These are phyloP conservation scores for Balamuthia mandrillaris DNA, from an alignment of 208 protist species.

Conservation along the genomic window DNA sequence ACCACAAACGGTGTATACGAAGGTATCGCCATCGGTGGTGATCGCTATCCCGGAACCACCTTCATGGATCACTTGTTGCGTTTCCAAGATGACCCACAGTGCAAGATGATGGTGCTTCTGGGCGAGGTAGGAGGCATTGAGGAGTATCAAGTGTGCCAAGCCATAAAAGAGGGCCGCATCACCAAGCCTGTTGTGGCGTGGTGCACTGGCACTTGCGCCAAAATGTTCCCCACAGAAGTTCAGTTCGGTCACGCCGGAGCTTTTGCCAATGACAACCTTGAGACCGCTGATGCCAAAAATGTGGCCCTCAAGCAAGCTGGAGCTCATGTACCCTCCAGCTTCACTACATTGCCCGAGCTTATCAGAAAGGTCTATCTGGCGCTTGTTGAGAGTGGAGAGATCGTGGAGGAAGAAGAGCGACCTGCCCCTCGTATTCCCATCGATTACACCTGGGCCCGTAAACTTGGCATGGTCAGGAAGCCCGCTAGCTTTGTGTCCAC, in stretches of 20 bases:
- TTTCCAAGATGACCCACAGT: constrained; percentile 66
- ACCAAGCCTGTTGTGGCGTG: constrained; percentile 82
- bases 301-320: constrained; percentile 68
- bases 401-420: constrained; percentile 40
- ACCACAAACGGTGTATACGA: constrained; percentile 78
- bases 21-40: constrained; percentile 81
- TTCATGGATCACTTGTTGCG: constrained; percentile 79
- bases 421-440: constrained; percentile 63
- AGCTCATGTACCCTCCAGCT: constrained; percentile 69
- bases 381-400: constrained; percentile 52
- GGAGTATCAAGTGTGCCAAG: constrained; percentile 71
- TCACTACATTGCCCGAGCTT: constrained; percentile 64
- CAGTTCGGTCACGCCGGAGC: constrained; percentile 83
- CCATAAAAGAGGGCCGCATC: constrained; percentile 68
- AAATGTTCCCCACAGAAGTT: constrained; percentile 69
- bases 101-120: constrained; percentile 81
- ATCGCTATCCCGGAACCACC: constrained; percentile 75
- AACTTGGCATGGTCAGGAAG: constrained; percentile 21
- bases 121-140: constrained; percentile 77
- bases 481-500: constrained; percentile 1
- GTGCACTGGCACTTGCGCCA: constrained; percentile 78
- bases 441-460: constrained; percentile 64
- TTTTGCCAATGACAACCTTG: constrained; percentile 46
- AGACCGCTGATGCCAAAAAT: constrained; percentile 79
- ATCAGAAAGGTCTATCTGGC: constrained; percentile 61